Percentiles rank a stretch among this genome's conserved stretches.
phyloP scores from a whole-genome alignment of 2,329 filamentous ascomycete genomes.

The Mycosphaerella arachidis region DNA sequence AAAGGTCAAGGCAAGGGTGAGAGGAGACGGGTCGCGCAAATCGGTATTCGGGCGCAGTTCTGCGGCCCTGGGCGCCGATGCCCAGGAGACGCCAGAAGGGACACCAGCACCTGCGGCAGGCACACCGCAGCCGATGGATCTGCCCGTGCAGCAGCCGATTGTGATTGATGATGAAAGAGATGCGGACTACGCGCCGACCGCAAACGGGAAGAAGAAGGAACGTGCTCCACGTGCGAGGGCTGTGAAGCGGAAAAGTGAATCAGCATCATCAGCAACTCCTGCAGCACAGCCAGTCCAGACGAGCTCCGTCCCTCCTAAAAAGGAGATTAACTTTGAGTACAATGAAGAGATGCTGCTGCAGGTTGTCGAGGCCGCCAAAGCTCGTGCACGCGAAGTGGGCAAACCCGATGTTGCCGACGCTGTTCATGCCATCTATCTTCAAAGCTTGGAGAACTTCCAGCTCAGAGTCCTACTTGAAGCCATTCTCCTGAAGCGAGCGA shows the following conservation, averaged over 20 bases:
- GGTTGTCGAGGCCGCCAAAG: slow-evolving; percentile 42
- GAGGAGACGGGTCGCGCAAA: slow-evolving; percentile 41
- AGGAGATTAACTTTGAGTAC: slow-evolving; percentile 16
- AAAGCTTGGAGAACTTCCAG: slow-evolving; percentile 35
- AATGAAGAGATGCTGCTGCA: slow-evolving; percentile 23
- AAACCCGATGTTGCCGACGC: slow-evolving; percentile 38
- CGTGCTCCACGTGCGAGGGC: slow-evolving; percentile 21
- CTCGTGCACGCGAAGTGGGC: slow-evolving; percentile 36
- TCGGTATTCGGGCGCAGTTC: slow-evolving; percentile 40
- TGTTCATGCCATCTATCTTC: slow-evolving; percentile 40
- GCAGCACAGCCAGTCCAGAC: slow-evolving; percentile 5
- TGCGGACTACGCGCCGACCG: slow-evolving; percentile 41
- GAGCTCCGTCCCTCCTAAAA: neutral
- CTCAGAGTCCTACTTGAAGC: slow-evolving; percentile 41
- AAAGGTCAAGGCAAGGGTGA: slow-evolving; percentile 55
- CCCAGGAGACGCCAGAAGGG: slow-evolving; percentile 44
- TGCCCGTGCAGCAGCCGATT: slow-evolving; percentile 31
- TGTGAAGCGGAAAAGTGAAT: slow-evolving; percentile 22
- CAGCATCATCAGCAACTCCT: slow-evolving; percentile 21
- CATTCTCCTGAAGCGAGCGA: slow-evolving; percentile 40
- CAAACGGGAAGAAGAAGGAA: slow-evolving; percentile 33
- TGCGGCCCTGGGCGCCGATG: slow-evolving; percentile 38
- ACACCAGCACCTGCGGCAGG: slow-evolving; percentile 20
- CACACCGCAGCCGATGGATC: slow-evolving; percentile 36
- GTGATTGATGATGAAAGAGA: slow-evolving; percentile 44